phyloP scores from a whole-genome alignment of 2,329 filamentous ascomycete genomes.

The Fusarium continuum region DNA sequence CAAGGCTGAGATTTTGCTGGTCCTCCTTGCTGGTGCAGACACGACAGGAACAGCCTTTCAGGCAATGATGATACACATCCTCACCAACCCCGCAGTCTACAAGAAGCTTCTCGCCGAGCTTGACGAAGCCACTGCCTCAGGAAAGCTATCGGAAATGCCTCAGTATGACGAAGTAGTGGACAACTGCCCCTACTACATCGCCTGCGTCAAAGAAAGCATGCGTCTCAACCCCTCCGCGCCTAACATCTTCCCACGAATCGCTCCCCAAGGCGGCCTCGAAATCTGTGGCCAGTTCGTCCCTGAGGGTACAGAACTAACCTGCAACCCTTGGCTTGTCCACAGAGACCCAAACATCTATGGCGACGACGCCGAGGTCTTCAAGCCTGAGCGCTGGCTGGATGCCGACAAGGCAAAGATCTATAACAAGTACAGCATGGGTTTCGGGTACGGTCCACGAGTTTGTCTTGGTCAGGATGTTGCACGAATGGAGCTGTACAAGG shows the following conservation, averaged over 20 bases:
- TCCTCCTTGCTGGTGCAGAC: conserved; percentile 51
- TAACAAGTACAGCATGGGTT: conserved; percentile 46
- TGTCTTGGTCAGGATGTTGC: conserved; percentile 57
- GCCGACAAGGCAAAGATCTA: conserved; percentile 41
- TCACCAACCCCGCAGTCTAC: conserved; percentile 29
- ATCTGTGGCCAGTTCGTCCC: conserved; percentile 50
- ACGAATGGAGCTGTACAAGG: conserved; percentile 52
- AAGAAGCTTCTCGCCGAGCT: conserved; percentile 41
- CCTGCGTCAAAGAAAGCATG: conserved; percentile 62
- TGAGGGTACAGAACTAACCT: conserved; percentile 46
- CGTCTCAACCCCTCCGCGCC: conserved; percentile 60
- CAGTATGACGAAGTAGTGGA: conserved; percentile 41
- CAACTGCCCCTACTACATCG: conserved; percentile 58
- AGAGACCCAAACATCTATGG: conserved; percentile 45
- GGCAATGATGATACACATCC: conserved; percentile 48
- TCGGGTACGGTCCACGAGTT: conserved; percentile 53
- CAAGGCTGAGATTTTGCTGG: conserved; percentile 32
- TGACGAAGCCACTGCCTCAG: conserved; percentile 22
- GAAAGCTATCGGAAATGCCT: conserved; percentile 51
- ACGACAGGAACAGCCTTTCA: conserved; percentile 61
- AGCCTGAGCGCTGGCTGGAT: conserved; percentile 55
- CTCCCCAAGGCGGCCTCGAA: conserved; percentile 55
- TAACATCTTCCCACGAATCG: conserved; percentile 59
- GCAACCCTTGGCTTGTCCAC: conserved; percentile 51
- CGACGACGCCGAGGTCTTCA: conserved; percentile 48